Percentiles rank a stretch among this genome's conserved stretches.
phyloP scores from a whole-genome alignment of 75 land plant species.

The Pseudotsuga menziesii region DNA sequence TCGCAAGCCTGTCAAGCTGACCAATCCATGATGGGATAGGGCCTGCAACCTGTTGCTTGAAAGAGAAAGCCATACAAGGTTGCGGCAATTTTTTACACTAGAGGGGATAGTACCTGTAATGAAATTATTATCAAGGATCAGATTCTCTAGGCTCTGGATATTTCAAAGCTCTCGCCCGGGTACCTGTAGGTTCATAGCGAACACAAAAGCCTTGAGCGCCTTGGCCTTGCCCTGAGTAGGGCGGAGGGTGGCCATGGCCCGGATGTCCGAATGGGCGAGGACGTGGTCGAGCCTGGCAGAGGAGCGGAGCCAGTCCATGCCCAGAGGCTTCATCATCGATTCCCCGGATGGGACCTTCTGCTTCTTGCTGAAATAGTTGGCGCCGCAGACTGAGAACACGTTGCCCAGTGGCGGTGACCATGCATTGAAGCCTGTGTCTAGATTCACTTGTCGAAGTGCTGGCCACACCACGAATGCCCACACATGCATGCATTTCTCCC shows the following conservation, averaged over 20 bases:
- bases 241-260: conserved; percentile 47
- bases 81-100: too few relatives aligned
- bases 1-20: too few relatives aligned
- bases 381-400: conserved; percentile 25
- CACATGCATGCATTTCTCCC: too few relatives aligned
- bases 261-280: conserved; percentile 69
- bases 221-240: conserved; percentile 2
- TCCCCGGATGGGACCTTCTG: conserved; percentile 24
- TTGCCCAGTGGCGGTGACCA: conserved; percentile 33
- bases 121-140: too few relatives aligned
- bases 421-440: conserved; percentile 31
- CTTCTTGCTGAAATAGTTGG: conserved; percentile 24
- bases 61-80: too few relatives aligned
- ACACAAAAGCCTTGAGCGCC: conserved; percentile 20
- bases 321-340: conserved; percentile 29
- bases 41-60: too few relatives aligned
- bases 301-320: conserved; percentile 85
- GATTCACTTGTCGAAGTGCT: conserved; percentile 23
- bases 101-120: too few relatives aligned
- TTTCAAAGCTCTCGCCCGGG: too few relatives aligned
- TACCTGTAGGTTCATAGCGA: conserved; percentile 43
- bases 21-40: too few relatives aligned
- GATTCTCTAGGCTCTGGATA: too few relatives aligned
- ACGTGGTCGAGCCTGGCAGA: conserved; percentile 58
- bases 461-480: too few relatives aligned